Evolutionary conservation across 2,329 filamentous ascomycete species (phyloP).

Genomic region (Thielaviopsis euricoi): DNA sequence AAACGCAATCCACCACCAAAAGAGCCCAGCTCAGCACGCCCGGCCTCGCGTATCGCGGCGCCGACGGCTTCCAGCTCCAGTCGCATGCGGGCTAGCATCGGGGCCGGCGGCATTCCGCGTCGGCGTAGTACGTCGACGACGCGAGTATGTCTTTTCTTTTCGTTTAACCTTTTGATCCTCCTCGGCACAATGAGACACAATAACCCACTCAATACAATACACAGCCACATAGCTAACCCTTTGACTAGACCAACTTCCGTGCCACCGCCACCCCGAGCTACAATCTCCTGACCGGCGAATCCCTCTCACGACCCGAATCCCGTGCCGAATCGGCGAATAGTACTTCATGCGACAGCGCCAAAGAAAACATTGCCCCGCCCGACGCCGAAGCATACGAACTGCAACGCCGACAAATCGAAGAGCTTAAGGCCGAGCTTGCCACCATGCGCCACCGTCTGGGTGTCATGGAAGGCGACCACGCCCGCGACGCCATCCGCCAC

Average conservation of each 20-base stretch:
- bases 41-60: slow-evolving; percentile 9
- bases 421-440: slow-evolving; percentile 77
- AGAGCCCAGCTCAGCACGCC: slow-evolving; percentile 9
- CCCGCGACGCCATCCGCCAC: slow-evolving; percentile 61
- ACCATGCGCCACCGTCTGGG: slow-evolving; percentile 77
- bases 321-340: slow-evolving; percentile 27
- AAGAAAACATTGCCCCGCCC: slow-evolving; percentile 41
- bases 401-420: slow-evolving; percentile 46
- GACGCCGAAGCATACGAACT: slow-evolving; percentile 43
- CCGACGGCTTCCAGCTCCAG: slow-evolving; percentile 3
- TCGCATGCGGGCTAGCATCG: slow-evolving; percentile 8
- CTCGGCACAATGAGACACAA: too few species aligned
- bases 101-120: slow-evolving; percentile 4
- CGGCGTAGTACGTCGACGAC: slow-evolving; percentile 5
- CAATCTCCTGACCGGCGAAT: slow-evolving; percentile 39
- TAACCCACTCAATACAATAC: too few species aligned
- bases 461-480: slow-evolving; percentile 73
- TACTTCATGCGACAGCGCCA: slow-evolving; percentile 40
- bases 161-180: too few species aligned
- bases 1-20: slow-evolving; percentile 4
- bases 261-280: slow-evolving; percentile 27
- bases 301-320: slow-evolving; percentile 21
- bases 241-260: slow-evolving; percentile 7
- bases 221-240: too few species aligned
- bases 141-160: background rate